These are phyloP conservation scores for Sphagnum fallax DNA, from an alignment of 228 moss, liverwort and hornwort species.

Conservation along the genomic window DNA sequence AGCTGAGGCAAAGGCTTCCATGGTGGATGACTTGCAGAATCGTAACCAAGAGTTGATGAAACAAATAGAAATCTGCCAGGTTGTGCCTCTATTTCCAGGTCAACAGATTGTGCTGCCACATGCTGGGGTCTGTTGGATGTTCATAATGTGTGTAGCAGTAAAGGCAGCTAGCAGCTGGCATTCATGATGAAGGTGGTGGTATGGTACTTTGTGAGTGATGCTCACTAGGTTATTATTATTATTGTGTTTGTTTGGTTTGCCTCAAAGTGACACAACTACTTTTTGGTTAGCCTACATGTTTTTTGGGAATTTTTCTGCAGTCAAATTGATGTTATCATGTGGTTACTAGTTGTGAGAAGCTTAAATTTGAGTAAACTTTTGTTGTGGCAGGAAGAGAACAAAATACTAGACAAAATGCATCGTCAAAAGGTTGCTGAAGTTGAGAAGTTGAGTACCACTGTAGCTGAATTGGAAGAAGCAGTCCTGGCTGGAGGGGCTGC, in stretches of 20 bases:
- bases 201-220: too few relatives aligned
- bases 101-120: too few relatives aligned
- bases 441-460: constrained; percentile 52
- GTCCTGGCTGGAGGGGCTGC: constrained; percentile 65
- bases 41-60: constrained; percentile 64
- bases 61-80: constrained; percentile 63
- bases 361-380: not conserved
- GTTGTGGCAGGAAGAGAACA: constrained; percentile 58
- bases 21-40: constrained; percentile 66
- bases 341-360: constrained; percentile 4
- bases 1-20: constrained; percentile 62
- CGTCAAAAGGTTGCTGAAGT: constrained; percentile 67
- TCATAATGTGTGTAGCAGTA: too few relatives aligned
- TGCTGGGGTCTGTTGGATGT: too few relatives aligned
- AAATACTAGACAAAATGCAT: constrained; percentile 64
- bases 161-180: too few relatives aligned
- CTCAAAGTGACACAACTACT: not conserved
- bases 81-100: not conserved
- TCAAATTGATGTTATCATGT: too few relatives aligned
- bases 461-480: constrained; percentile 57
- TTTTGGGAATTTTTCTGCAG: too few relatives aligned
- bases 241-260: not conserved
- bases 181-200: too few relatives aligned
- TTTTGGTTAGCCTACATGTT: not conserved
- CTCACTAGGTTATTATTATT: too few relatives aligned